Percentiles rank a stretch among this genome's conserved stretches.
Conservation (phyloP, 345 rosid species). For the Rhodomyrtus tomentosa region DNA sequence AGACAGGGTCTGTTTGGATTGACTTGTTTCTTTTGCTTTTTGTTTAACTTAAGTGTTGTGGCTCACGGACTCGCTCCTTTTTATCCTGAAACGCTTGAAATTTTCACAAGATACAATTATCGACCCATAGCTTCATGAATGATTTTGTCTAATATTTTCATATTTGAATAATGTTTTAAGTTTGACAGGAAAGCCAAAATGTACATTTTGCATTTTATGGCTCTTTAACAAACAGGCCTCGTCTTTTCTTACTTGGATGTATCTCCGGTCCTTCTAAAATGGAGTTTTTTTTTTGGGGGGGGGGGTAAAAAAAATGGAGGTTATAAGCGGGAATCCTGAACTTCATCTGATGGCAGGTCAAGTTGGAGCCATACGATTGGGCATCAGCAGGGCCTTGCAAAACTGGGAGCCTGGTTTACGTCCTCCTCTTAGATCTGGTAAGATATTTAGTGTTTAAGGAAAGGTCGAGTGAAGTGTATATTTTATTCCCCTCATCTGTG, state of each 20-base stretch:
- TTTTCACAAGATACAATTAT: background rate
- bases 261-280: background rate
- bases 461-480: background rate
- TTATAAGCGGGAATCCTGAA: background rate
- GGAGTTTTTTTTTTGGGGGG: too few species aligned
- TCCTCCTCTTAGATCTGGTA: conserved; percentile 75
- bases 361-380: conserved; percentile 88
- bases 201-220: background rate
- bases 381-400: conserved; percentile 88
- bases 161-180: background rate
- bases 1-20: background rate
- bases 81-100: background rate
- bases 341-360: conserved; percentile 48
- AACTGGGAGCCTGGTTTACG: conserved; percentile 92
- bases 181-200: background rate
- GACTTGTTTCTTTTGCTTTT: background rate
- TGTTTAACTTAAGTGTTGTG: background rate
- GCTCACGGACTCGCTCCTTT: background rate
- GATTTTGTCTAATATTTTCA: too few species aligned
- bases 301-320: background rate
- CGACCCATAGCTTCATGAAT: background rate
- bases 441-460: background rate
- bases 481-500: background rate
- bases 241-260: background rate
- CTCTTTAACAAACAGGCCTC: background rate